Evolutionary conservation across 75 land plant species (phyloP), one percentile per base, ranked within the genome.

Genomic region (Pseudotsuga menziesii): DNA sequence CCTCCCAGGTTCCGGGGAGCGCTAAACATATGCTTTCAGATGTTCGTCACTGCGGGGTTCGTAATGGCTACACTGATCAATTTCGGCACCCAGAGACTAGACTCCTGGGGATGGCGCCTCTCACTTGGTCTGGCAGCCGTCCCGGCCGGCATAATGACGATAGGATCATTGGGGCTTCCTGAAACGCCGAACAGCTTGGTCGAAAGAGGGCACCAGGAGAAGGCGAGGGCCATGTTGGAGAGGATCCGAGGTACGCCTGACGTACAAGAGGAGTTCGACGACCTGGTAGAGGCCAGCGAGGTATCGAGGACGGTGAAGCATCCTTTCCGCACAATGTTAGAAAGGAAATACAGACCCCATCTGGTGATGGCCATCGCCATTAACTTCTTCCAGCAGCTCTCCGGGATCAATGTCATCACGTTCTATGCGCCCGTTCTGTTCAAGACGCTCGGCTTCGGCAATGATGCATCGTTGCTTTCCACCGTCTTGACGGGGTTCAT

Each of bases 171-270:
- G 12, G 79, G 86, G 77, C 82, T 91, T 2, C 92, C 96, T 0
- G 96, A 93, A 35, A 89, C 96, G 0, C 96, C 96, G 20, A 93
- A 91, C 82, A 92, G 95, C 29, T 66, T 93, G 79, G 82, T 91
- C 57, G 94, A 91, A 58, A 77, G 92, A 16, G 92, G 92, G 26
- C 27, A 86, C 19, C 59, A 23, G 0, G 86, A 84, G 4, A 66
- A 81, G 66, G 96, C 90, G 55, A 73, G 27, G 29, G 16, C 2
- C 22, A 81, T 84, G 76, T 83, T 93, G 5, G 39, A 58, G 55
- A 79, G 57, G 70, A 84, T 93, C 57, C 77, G 96, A 0, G 96
- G 96, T 0, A 84, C 89, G 13, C 70, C 77, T 7, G 82, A 93
- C 36, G 80, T 93, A 22, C 81, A 87, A 3, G 88, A 70, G 22